Conservation (phyloP, 345 rosid genomes). For the Balakata baccata region DNA sequence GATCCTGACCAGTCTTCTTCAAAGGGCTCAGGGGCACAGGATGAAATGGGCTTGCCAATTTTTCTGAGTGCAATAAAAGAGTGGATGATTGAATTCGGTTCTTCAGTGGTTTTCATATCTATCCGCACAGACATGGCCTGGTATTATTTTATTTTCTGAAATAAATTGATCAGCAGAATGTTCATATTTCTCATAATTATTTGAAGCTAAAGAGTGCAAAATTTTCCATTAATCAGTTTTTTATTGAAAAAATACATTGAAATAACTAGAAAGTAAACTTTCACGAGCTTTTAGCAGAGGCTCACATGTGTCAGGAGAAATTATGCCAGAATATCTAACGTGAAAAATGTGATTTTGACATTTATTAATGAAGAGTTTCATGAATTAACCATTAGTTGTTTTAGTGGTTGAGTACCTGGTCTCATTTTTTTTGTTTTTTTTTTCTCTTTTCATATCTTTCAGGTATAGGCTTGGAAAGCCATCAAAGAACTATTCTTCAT, state of each 20-base stretch:
- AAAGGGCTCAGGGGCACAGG: slow-evolving; percentile 30
- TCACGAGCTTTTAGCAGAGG: background rate
- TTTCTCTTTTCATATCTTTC: background rate
- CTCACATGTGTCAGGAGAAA: background rate
- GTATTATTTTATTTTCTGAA: slow-evolving; percentile 37
- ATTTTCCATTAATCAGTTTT: background rate
- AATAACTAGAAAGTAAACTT: background rate
- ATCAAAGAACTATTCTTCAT: slow-evolving; percentile 69
- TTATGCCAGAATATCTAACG: background rate
- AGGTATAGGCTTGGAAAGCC: slow-evolving; percentile 94
- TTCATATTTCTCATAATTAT: background rate
- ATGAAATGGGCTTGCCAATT: slow-evolving; percentile 45
- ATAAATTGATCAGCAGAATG: background rate
- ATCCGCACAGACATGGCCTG: slow-evolving; percentile 78
- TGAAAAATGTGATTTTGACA: background rate
- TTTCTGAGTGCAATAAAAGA: slow-evolving; percentile 72
- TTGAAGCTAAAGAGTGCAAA: background rate
- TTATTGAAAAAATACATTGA: background rate
- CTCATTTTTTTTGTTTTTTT: background rate
- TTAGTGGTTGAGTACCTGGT: background rate
- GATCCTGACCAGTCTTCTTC: slow-evolving; percentile 44
- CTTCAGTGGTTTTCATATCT: slow-evolving; percentile 54
- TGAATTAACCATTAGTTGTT: background rate
- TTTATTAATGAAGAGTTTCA: background rate
- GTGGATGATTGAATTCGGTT: slow-evolving; percentile 83